A percentile compares a stretch with the other conserved stretches of the same genome.
These are phyloP conservation scores for Thalassiosira mediterranea DNA, from an alignment of 352 stramenopile genomes.

Conservation along the genomic window DNA sequence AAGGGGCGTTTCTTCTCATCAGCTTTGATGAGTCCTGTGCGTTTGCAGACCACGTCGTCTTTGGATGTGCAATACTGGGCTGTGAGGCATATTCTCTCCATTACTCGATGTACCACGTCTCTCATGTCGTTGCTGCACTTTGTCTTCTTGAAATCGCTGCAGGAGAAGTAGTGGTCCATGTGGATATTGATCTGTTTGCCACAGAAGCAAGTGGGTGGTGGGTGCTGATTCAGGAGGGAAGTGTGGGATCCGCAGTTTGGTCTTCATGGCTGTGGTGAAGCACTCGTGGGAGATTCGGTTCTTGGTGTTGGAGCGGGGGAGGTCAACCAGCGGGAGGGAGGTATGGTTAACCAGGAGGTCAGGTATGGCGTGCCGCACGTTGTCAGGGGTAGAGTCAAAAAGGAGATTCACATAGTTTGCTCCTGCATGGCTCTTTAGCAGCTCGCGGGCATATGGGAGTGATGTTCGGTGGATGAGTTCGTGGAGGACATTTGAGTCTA, in stretches of 20 bases:
- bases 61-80: not conserved
- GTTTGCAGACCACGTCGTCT: not conserved
- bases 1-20: not conserved
- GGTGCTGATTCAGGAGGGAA: not conserved
- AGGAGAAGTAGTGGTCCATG: not conserved
- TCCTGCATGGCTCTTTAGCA: not conserved
- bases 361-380: not conserved
- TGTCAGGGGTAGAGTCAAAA: not conserved
- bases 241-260: not conserved
- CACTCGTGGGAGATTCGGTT: conserved; percentile 7
- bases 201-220: not conserved
- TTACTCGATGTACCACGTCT: not conserved
- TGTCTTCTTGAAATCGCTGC: not conserved
- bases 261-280: not conserved
- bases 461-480: not conserved
- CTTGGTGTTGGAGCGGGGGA: conserved; percentile 3
- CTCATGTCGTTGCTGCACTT: not conserved
- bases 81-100: not conserved
- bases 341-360: conserved; percentile 7
- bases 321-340: conserved; percentile 18
- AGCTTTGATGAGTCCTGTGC: not conserved
- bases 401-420: not conserved
- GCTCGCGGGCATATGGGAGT: not conserved
- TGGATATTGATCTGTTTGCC: not conserved
- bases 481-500: too few species aligned